Evolutionary conservation across 2,329 filamentous ascomycete genomes (phyloP).

Genomic region (Alternaria sp.): DNA sequence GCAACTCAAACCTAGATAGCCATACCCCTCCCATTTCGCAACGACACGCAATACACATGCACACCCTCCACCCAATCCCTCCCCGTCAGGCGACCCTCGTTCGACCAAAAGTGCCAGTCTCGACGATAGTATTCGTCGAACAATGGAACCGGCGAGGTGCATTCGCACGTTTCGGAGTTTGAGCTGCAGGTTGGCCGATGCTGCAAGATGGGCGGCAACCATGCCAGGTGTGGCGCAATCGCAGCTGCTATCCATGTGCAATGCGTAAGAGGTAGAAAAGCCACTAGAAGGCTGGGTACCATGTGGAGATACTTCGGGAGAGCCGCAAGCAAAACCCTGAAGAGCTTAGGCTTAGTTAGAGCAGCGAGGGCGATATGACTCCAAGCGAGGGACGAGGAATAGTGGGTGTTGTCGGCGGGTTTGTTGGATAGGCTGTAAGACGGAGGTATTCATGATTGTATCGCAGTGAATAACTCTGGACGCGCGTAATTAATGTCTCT

Average conservation of each 20-base stretch:
- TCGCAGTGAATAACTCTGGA: neutral
- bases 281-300: neutral
- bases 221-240: conserved; percentile 14
- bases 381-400: neutral
- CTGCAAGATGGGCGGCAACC: conserved; percentile 3
- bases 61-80: neutral
- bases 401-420: neutral
- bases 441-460: neutral
- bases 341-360: neutral
- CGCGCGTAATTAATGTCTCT: neutral
- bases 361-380: neutral
- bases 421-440: neutral
- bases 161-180: conserved; percentile 11
- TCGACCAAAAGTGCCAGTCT: neutral
- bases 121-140: neutral
- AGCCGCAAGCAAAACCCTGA: conserved; percentile 6
- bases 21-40: neutral
- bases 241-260: neutral
- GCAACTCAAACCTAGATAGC: neutral
- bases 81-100: neutral
- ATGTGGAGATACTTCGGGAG: conserved; percentile 4
- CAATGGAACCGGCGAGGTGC: conserved; percentile 15
- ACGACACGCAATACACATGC: conserved; percentile 1
- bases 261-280: neutral
- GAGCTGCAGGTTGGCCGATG: conserved; percentile 10